phyloP scores from a whole-genome alignment of 352 stramenopile species.

The Phytophthora fragariae region DNA sequence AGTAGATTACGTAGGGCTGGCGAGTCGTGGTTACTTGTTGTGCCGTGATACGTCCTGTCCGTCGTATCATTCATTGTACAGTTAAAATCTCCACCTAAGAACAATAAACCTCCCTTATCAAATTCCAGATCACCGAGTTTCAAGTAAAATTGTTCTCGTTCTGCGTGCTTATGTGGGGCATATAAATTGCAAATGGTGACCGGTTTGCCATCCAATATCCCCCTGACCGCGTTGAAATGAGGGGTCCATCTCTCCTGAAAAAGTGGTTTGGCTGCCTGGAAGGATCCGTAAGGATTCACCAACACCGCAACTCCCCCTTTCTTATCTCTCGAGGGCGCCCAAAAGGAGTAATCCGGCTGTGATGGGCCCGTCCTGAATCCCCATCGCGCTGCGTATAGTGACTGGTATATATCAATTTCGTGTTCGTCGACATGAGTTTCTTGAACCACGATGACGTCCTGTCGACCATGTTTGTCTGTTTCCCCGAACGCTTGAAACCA shows the following conservation, averaged over 20 bases:
- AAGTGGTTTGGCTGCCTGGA: background rate
- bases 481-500: background rate
- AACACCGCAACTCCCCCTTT: background rate
- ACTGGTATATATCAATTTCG: background rate
- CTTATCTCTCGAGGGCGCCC: background rate
- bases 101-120: background rate
- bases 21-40: background rate
- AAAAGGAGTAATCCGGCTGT: background rate
- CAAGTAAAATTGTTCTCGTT: background rate
- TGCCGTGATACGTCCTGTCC: background rate
- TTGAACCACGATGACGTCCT: background rate
- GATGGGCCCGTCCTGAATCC: background rate
- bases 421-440: background rate
- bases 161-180: background rate
- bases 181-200: background rate
- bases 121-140: background rate
- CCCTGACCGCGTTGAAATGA: background rate
- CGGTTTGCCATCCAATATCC: too few species aligned
- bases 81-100: background rate
- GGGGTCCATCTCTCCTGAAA: background rate
- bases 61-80: background rate
- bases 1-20: background rate
- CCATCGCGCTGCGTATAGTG: background rate
- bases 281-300: background rate
- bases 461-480: background rate